These are phyloP conservation scores for Wickerhamomyces rabaulensis DNA, from an alignment of 805 yeast species.

Conservation along the genomic window DNA sequence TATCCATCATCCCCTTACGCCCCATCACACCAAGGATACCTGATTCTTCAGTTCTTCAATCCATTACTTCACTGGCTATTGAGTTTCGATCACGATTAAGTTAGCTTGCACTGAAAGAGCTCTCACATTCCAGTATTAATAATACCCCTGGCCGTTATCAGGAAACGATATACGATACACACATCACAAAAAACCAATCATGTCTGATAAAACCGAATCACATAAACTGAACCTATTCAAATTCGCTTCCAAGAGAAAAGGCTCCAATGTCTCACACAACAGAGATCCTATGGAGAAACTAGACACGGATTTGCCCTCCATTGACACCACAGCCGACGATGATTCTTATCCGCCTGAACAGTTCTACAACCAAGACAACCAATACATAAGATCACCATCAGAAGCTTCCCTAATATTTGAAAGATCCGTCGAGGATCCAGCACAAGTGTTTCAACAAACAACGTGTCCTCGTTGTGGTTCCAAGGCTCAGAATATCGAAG, in stretches of 20 bases:
- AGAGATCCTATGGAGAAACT: background rate
- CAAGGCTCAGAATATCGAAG: constrained; percentile 12
- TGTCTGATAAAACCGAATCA: background rate
- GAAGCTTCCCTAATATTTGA: constrained; percentile 53
- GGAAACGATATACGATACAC: no score
- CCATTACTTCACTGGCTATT: no score
- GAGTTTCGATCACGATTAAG: no score
- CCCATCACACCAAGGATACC: no score
- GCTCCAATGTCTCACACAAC: background rate
- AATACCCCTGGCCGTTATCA: background rate
- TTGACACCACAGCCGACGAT: background rate
- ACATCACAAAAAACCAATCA: background rate
- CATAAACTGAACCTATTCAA: constrained; percentile 9
- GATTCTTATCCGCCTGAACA: background rate
- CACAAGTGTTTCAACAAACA: constrained; percentile 22
- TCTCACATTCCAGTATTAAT: no score
- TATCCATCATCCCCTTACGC: no score
- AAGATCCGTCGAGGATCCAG: constrained; percentile 59
- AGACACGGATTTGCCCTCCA: background rate
- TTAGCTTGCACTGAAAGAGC: no score
- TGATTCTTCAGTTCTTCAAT: no score
- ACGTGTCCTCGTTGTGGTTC: constrained; percentile 24
- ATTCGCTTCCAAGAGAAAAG: constrained; percentile 1
- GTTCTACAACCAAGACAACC: constrained; percentile 1
- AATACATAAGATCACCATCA: constrained; percentile 7